Evolutionary conservation across 1,284 basidiomycete species (phyloP).

Genomic region (Butyriboletus appendiculatus): DNA sequence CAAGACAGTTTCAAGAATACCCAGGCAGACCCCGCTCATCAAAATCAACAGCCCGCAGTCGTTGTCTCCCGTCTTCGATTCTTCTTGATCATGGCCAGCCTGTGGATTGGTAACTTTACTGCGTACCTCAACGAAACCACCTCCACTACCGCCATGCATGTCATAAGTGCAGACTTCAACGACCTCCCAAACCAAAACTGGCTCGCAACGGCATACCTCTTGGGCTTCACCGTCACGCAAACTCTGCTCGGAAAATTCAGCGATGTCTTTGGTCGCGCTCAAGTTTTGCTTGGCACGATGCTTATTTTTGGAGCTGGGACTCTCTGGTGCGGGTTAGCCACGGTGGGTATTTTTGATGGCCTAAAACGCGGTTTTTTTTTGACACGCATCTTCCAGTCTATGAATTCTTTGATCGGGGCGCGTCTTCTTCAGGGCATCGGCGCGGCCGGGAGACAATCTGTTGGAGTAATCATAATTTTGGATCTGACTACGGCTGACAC

Average conservation of each 20-base stretch:
- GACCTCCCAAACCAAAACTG: slow-evolving; percentile 35
- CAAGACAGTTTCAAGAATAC: not conserved
- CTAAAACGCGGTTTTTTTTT: not conserved
- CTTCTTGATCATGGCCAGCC: slow-evolving; percentile 36
- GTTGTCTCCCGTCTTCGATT: slow-evolving; percentile 29
- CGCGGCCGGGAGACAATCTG: slow-evolving; percentile 37
- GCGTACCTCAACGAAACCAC: slow-evolving; percentile 40
- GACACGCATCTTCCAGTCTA: slow-evolving; percentile 28
- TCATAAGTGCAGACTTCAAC: slow-evolving; percentile 33
- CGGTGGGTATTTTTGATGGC: slow-evolving; percentile 21
- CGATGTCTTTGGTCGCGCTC: slow-evolving; percentile 37
- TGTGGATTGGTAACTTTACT: slow-evolving; percentile 38
- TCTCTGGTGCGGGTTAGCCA: slow-evolving; percentile 36
- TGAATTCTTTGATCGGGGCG: slow-evolving; percentile 35
- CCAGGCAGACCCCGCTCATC: not conserved
- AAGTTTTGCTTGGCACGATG: slow-evolving; percentile 37
- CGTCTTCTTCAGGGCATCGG: slow-evolving; percentile 38
- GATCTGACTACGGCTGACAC: slow-evolving; percentile 36
- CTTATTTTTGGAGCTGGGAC: slow-evolving; percentile 37
- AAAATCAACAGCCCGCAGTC: slow-evolving; percentile 26
- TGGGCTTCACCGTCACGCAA: slow-evolving; percentile 39
- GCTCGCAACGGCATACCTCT: slow-evolving; percentile 35
- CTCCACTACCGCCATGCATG: slow-evolving; percentile 38
- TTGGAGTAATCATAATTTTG: slow-evolving; percentile 35
- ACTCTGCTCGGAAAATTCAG: slow-evolving; percentile 37